Percentiles rank a stretch among this genome's conserved stretches.
Conservation (phyloP, 805 yeast genomes). For the Lachancea waltii region DNA sequence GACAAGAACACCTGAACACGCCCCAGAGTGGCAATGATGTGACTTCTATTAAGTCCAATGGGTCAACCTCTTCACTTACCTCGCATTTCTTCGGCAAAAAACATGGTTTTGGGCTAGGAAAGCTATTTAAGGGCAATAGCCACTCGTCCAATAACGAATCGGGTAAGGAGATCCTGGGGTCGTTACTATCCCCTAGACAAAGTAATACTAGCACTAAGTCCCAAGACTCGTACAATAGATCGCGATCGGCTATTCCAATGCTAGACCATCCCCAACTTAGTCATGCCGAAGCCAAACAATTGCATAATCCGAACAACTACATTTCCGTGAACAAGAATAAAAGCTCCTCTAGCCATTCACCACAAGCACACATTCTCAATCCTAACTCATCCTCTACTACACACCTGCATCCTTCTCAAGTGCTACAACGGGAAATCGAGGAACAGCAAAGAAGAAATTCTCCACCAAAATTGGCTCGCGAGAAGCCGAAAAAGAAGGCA, state of each 20-base stretch:
- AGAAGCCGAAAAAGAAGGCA: slow-evolving; percentile 15
- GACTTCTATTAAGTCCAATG: slow-evolving; percentile 7
- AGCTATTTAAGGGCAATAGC: slow-evolving; percentile 8
- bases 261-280: slow-evolving; percentile 7
- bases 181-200: slow-evolving; percentile 6
- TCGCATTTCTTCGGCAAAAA: slow-evolving; percentile 7
- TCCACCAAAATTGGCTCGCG: slow-evolving; percentile 5
- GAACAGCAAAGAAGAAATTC: slow-evolving; percentile 14
- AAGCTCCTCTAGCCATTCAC: slow-evolving; percentile 2
- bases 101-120: slow-evolving; percentile 7
- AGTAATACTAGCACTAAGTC: slow-evolving; percentile 9
- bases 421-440: slow-evolving; percentile 24
- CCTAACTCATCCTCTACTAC: slow-evolving; percentile 14
- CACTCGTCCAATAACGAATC: slow-evolving; percentile 9
- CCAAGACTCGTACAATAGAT: slow-evolving; percentile 4
- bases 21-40: slow-evolving; percentile 5
- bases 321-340: background rate
- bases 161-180: slow-evolving; percentile 9
- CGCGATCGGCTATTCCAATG: slow-evolving; percentile 4
- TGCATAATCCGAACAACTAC: slow-evolving; percentile 13
- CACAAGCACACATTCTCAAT: slow-evolving; percentile 3
- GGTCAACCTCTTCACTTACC: slow-evolving; percentile 8
- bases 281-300: slow-evolving; percentile 8
- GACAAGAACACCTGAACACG: slow-evolving; percentile 2
- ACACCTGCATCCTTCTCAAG: slow-evolving; percentile 27